phyloP scores from a whole-genome alignment of 1,284 basidiomycete genomes.

The Cerrena zonata region DNA sequence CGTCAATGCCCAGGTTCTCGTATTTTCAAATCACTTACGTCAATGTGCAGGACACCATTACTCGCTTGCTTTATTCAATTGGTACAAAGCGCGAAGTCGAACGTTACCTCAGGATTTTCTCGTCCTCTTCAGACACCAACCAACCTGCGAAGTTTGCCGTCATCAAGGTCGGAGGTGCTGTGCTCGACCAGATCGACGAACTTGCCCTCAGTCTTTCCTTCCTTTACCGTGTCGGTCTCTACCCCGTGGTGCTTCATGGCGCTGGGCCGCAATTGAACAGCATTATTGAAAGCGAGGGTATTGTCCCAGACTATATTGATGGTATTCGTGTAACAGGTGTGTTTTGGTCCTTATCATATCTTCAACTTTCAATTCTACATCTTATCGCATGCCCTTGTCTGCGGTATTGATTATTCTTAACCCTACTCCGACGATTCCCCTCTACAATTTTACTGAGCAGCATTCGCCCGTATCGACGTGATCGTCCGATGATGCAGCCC shows the following conservation, averaged over 20 bases:
- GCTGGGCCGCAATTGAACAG: conserved; percentile 92
- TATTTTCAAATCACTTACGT: too few species aligned
- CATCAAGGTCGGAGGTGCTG: conserved; percentile 91
- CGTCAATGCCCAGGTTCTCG: too few species aligned
- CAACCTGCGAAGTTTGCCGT: conserved; percentile 88
- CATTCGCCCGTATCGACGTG: too few species aligned
- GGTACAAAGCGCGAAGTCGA: conserved; percentile 94
- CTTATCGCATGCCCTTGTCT: too few species aligned
- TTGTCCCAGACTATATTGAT: conserved; percentile 91
- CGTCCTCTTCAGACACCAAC: conserved; percentile 76
- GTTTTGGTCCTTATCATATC: conserved; percentile 21
- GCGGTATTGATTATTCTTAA: too few species aligned
- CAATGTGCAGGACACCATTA: conserved; percentile 75
- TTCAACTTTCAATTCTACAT: too few species aligned
- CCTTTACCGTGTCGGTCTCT: conserved; percentile 87
- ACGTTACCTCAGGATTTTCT: conserved; percentile 93
- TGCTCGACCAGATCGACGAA: conserved; percentile 84
- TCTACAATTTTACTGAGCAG: too few species aligned
- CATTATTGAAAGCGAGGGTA: conserved; percentile 84
- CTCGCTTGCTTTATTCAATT: conserved; percentile 88
- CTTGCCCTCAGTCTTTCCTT: conserved; percentile 89
- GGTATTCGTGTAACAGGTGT: conserved; percentile 89
- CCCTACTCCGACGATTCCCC: too few species aligned
- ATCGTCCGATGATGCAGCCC: too few species aligned
- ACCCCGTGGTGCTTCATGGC: conserved; percentile 91